A percentile compares a stretch with the other conserved stretches of the same genome.
phyloP scores from a whole-genome alignment of 371 early-diverging fungal genomes.

The Apophysomyces variabilis region DNA sequence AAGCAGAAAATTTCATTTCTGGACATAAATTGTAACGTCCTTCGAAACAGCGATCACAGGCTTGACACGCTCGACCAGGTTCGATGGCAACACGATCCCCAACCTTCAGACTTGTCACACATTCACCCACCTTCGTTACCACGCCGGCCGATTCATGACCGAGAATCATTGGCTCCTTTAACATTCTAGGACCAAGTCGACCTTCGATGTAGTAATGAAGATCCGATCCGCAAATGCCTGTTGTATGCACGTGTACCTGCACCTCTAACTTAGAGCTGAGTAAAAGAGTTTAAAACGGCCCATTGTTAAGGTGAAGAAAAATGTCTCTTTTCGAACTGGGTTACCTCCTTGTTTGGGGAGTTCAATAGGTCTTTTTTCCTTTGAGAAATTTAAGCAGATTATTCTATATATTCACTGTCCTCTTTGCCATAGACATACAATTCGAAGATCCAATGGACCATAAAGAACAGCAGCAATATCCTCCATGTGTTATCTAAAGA shows the following conservation, averaged over 20 bases:
- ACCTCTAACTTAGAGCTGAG: slow-evolving; percentile 19
- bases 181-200: slow-evolving; percentile 16
- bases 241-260: slow-evolving; percentile 25
- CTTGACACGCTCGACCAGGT: slow-evolving; percentile 29
- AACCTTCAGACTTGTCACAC: slow-evolving; percentile 31
- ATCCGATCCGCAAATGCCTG: slow-evolving; percentile 36
- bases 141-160: slow-evolving; percentile 56
- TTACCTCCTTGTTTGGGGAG: not conserved
- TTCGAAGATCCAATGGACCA: slow-evolving; percentile 19
- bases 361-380: slow-evolving; percentile 20
- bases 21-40: slow-evolving; percentile 34
- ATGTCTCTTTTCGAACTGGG: not conserved
- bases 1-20: slow-evolving; percentile 35
- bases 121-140: slow-evolving; percentile 45
- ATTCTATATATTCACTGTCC: not conserved
- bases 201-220: slow-evolving; percentile 30
- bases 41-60: slow-evolving; percentile 23
- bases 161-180: slow-evolving; percentile 28
- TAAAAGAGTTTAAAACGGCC: not conserved
- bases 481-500: not conserved
- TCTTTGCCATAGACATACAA: slow-evolving; percentile 13
- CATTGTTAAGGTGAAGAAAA: no score
- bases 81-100: slow-evolving; percentile 44
- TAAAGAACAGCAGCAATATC: slow-evolving; percentile 26
- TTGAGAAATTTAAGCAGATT: no score